Percentiles rank a stretch among this genome's conserved stretches.
Evolutionary conservation across 495 filamentous ascomycete species (phyloP).

Genomic region (Lentithecium fluviatile): DNA sequence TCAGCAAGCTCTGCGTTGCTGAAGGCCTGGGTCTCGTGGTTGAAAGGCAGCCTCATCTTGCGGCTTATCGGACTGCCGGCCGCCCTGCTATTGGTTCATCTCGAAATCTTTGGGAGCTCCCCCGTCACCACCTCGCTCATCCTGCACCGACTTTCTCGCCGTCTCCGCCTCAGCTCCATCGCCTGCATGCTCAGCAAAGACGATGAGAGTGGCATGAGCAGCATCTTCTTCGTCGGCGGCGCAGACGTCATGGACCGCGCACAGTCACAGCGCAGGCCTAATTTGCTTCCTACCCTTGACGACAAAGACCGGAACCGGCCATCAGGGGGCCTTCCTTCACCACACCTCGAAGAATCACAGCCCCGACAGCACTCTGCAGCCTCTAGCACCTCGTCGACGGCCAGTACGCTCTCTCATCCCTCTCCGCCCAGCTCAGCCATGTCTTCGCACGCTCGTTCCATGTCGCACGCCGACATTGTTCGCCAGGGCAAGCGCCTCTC

Average conservation of each 20-base stretch:
- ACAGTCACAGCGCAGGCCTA: conserved; percentile 6
- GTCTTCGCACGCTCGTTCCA: conserved; percentile 33
- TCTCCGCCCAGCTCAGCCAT: conserved; percentile 11
- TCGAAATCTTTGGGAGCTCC: conserved; percentile 33
- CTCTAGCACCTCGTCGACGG: conserved; percentile 3
- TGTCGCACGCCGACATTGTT: conserved; percentile 43
- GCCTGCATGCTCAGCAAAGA: conserved; percentile 1
- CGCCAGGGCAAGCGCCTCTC: conserved; percentile 72
- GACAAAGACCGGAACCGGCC: conserved; percentile 19
- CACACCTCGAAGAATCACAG: conserved; percentile 4
- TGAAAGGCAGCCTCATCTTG: conserved; percentile 20
- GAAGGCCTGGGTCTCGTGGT: conserved; percentile 30
- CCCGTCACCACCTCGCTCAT: conserved; percentile 23
- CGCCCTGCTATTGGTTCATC: conserved; percentile 29
- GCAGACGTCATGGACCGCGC: conserved; percentile 21
- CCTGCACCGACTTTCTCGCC: conserved; percentile 34
- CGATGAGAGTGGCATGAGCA: conserved; percentile 23
- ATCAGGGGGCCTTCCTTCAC: conserved; percentile 24
- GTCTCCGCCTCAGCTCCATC: conserved; percentile 19
- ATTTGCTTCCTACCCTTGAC: conserved; percentile 17
- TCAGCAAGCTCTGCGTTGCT: conserved; percentile 17
- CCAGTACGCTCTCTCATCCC: conserved; percentile 4
- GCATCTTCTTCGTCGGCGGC: conserved; percentile 16
- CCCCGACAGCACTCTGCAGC: conserved; percentile 3
- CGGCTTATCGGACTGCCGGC: conserved; percentile 25